Conservation (phyloP, 495 filamentous ascomycete species). For the Lasiosphaeriaceae sp. region DNA sequence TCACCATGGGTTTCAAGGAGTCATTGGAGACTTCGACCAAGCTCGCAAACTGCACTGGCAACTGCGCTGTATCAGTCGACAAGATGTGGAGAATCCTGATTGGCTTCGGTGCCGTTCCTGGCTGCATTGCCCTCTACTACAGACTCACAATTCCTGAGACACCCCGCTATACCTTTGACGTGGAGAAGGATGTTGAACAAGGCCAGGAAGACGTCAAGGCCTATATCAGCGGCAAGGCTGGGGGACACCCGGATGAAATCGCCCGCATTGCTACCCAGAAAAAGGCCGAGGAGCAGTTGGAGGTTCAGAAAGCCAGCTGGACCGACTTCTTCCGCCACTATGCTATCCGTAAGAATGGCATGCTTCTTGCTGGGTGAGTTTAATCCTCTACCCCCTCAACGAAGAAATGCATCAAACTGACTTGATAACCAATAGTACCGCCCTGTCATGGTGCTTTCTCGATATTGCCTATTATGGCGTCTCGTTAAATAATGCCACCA, state of each 20-base stretch:
- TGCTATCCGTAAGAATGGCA: slow-evolving; percentile 60
- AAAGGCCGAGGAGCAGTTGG: slow-evolving; percentile 42
- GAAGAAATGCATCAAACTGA: not conserved
- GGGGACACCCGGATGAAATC: slow-evolving; percentile 62
- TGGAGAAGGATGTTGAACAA: slow-evolving; percentile 70
- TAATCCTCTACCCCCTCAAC: too few species aligned
- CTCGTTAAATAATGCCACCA: slow-evolving; percentile 67
- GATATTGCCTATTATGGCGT: slow-evolving; percentile 66
- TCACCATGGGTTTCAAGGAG: slow-evolving; percentile 69
- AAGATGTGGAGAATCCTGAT: slow-evolving; percentile 83
- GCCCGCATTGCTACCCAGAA: slow-evolving; percentile 47
- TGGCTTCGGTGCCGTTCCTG: slow-evolving; percentile 77
- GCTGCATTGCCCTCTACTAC: slow-evolving; percentile 72
- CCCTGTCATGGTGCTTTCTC: slow-evolving; percentile 73
- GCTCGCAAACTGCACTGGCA: slow-evolving; percentile 54
- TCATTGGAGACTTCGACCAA: slow-evolving; percentile 51
- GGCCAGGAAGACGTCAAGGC: slow-evolving; percentile 61
- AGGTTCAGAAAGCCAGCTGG: slow-evolving; percentile 61
- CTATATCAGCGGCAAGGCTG: slow-evolving; percentile 53
- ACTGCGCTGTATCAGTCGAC: slow-evolving; percentile 67
- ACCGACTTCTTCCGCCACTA: slow-evolving; percentile 63
- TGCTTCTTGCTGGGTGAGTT: slow-evolving; percentile 55
- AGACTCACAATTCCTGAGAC: slow-evolving; percentile 83
- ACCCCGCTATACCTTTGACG: slow-evolving; percentile 75
- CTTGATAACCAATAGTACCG: slow-evolving; percentile 46